Evolutionary conservation across 140 eudicot genomes (phyloP).

Genomic region (Cichorium intybus): DNA sequence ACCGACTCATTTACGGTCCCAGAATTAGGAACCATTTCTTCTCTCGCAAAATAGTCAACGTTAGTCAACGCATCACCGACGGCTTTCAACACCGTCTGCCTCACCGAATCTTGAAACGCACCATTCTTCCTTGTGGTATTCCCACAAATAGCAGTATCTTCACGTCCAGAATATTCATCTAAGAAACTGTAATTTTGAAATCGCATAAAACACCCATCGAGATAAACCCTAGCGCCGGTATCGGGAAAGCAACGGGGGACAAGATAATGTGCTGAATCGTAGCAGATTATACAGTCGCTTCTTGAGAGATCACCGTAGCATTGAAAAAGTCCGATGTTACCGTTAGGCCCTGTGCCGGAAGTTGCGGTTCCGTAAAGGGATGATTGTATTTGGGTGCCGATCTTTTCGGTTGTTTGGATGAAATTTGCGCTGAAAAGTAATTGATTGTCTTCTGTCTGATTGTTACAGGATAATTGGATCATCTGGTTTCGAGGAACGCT

Average conservation of each 20-base stretch:
- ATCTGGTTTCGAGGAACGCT: conserved; percentile 69
- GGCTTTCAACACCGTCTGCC: conserved; percentile 47
- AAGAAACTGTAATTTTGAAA: conserved; percentile 60
- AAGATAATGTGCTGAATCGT: conserved; percentile 58
- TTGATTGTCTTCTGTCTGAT: conserved; percentile 39
- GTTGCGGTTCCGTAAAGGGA: conserved; percentile 43
- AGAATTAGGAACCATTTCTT: conserved; percentile 22
- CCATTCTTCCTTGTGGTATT: conserved; percentile 42
- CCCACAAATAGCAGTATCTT: conserved; percentile 51
- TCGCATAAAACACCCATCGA: conserved; percentile 81
- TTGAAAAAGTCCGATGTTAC: conserved; percentile 51
- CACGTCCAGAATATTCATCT: conserved; percentile 50
- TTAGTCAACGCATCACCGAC: conserved; percentile 40
- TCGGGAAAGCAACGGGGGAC: conserved; percentile 67
- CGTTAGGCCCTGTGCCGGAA: conserved; percentile 47
- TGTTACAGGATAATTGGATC: conserved; percentile 37
- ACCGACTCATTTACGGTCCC: conserved; percentile 43
- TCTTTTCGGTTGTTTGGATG: conserved; percentile 45
- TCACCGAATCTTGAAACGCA: conserved; percentile 38
- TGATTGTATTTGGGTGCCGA: conserved; percentile 37
- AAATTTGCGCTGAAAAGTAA: conserved; percentile 32
- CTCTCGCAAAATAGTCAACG: conserved; percentile 39
- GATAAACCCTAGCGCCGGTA: conserved; percentile 60
- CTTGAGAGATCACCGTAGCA: conserved; percentile 79
- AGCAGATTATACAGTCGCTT: conserved; percentile 70